Evolutionary conservation across 805 yeast genomes (phyloP), one percentile per base, ranked within the genome.

Genomic region (Suhomyces faveliae): DNA sequence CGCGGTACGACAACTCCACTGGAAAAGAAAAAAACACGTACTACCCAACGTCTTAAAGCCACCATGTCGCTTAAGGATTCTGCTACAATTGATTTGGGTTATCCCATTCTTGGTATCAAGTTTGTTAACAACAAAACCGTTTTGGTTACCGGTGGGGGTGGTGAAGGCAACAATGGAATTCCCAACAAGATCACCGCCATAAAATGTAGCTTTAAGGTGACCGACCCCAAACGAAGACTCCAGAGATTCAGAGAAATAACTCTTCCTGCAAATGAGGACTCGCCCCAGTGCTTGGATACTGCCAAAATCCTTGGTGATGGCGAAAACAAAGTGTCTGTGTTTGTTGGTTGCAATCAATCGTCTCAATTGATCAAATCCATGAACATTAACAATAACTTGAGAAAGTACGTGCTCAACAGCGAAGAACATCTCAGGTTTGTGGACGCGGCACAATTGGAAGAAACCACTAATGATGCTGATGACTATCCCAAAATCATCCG

Each of bases 101-200:
- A 84, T 58, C 98, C 99, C 1, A 75, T 90, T 10, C 87, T 85
- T 56, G 92, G 89, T 2, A 84, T 92, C 45, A 79, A 80, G 51
- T 90, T 89, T 62, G 71, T 84, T 40, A 74, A 79, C 54, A 77
- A 83, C 52, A 68, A 73, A 51, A 78, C 83, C 1, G 63, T 91
- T 22, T 64, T 90, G 42, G 85, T 85, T 23, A 83, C 89, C 2
- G 99, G 99, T 37, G 99, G 99, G 40, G 97, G 97, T 24, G 98
- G 97, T 21, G 96, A 89, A 63, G 96, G 96, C 8, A 84, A 83
- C 59, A 85, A 89, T 59, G 97, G 96, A 24, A 83, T 89, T 47
- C 87, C 91, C 35, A 92, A 92, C 66, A 89, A 87, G 62, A 70
- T 92, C 52, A 81, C 90, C 3, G 85, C 85, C 2, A 63, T 86